phyloP scores from a whole-genome alignment of 306 rosid genomes.

The Dicorynia guianensis region DNA sequence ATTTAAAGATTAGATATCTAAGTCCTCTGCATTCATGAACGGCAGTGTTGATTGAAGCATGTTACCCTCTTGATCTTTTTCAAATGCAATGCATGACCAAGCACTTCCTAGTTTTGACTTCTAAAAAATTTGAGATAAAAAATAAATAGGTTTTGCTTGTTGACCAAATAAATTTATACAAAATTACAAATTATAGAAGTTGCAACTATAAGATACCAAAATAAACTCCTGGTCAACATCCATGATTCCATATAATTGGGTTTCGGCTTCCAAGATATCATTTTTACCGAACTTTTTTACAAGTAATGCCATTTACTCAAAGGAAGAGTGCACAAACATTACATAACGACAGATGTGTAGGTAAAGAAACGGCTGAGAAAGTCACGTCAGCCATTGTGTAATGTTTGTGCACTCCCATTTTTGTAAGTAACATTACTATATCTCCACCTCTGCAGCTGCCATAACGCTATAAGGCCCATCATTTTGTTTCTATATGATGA shows the following conservation, averaged over 20 bases:
- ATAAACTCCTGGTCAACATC: slow-evolving; percentile 49
- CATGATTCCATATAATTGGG: slow-evolving; percentile 50
- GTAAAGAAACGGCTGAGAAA: too few species aligned
- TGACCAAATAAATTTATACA: slow-evolving; percentile 57
- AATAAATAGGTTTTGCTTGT: slow-evolving; percentile 47
- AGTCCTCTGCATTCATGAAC: slow-evolving; percentile 56
- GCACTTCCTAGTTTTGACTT: slow-evolving; percentile 61
- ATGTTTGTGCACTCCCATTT: too few species aligned
- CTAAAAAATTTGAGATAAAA: slow-evolving; percentile 33
- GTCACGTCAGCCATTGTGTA: too few species aligned
- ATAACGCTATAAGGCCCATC: slow-evolving; percentile 19
- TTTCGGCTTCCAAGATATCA: slow-evolving; percentile 37
- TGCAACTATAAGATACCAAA: slow-evolving; percentile 33
- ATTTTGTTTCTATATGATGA: slow-evolving; percentile 14
- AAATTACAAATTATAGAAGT: slow-evolving; percentile 22
- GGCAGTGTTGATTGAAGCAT: slow-evolving; percentile 77
- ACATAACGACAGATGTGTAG: too few species aligned
- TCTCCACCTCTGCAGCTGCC: slow-evolving; percentile 31
- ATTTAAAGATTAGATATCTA: slow-evolving; percentile 32
- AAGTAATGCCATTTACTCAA: too few species aligned
- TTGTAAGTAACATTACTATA: too few species aligned
- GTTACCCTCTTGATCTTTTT: slow-evolving; percentile 57
- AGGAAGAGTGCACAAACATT: too few species aligned
- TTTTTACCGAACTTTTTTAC: too few species aligned
- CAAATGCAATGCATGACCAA: slow-evolving; percentile 59